Percentiles rank a stretch among this genome's conserved stretches.
Evolutionary conservation across 345 rosid genomes (phyloP).

Genomic region (Populus pruinosa): DNA sequence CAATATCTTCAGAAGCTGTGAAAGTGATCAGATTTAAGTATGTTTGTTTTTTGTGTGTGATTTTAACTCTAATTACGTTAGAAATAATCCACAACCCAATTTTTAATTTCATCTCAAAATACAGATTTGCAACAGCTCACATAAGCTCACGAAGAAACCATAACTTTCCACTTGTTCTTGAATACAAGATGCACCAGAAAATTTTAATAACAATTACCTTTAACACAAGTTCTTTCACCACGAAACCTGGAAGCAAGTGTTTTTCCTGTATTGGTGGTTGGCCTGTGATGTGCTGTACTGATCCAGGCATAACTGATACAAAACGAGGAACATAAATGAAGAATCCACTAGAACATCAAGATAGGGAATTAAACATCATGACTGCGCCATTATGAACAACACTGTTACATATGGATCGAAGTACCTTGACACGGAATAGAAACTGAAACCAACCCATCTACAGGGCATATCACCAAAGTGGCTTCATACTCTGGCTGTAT

Average conservation of each 20-base stretch:
- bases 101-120: too few relatives aligned
- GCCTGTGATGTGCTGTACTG: conserved; percentile 23
- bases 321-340: background rate
- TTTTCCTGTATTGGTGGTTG: conserved; percentile 24
- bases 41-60: too few relatives aligned
- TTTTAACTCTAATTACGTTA: too few relatives aligned
- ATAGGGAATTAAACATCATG: background rate
- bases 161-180: too few relatives aligned
- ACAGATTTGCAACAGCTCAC: too few relatives aligned
- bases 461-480: conserved; percentile 37
- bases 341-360: background rate
- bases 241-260: conserved; percentile 44
- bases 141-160: too few relatives aligned
- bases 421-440: conserved; percentile 58
- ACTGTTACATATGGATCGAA: background rate
- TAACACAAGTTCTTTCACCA: conserved; percentile 39
- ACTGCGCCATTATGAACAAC: too few relatives aligned
- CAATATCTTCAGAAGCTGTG: too few relatives aligned
- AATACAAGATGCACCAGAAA: background rate
- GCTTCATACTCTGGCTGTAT: conserved; percentile 48
- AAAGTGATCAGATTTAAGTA: too few relatives aligned
- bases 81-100: too few relatives aligned
- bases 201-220: conserved; percentile 41
- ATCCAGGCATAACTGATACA: conserved; percentile 54
- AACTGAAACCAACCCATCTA: conserved; percentile 27